phyloP scores from a whole-genome alignment of 2,329 filamentous ascomycete genomes.

The Colletotrichum agaves region DNA sequence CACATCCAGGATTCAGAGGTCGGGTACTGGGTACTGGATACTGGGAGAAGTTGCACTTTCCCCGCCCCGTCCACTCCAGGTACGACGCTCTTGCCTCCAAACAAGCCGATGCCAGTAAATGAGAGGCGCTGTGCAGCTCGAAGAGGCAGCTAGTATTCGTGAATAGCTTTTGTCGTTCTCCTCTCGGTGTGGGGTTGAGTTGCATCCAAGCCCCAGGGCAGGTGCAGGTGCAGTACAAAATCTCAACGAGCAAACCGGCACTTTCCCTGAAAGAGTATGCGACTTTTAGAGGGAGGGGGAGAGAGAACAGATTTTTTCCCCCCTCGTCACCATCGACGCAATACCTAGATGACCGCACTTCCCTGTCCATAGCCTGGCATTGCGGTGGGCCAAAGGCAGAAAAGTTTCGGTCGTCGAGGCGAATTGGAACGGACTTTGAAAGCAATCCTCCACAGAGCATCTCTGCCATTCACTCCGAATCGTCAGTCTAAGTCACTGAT shows the following conservation, averaged over 20 bases:
- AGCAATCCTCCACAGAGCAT: background rate
- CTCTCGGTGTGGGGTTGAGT: constrained; percentile 4
- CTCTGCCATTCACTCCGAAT: background rate
- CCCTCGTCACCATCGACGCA: background rate
- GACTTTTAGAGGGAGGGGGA: background rate
- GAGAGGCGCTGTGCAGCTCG: background rate
- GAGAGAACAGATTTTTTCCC: background rate
- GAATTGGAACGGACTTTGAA: too few species aligned
- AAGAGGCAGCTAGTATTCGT: constrained; percentile 14
- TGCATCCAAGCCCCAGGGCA: background rate
- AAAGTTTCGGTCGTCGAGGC: too few species aligned
- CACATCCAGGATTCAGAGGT: too few species aligned
- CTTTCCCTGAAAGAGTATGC: background rate
- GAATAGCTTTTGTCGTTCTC: background rate
- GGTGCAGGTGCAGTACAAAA: constrained; percentile 5
- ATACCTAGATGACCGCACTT: background rate
- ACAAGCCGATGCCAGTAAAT: background rate
- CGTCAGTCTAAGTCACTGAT: background rate
- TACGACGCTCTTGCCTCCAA: background rate
- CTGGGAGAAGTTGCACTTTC: too few species aligned
- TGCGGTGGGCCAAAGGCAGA: background rate
- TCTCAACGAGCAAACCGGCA: constrained; percentile 6
- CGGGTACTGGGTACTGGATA: too few species aligned
- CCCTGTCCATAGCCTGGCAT: background rate
- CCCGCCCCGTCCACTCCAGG: too few species aligned